Base-by-base conservation (phyloP, 2,329 filamentous ascomycete species). In the Epichloe amarillans region DNA sequence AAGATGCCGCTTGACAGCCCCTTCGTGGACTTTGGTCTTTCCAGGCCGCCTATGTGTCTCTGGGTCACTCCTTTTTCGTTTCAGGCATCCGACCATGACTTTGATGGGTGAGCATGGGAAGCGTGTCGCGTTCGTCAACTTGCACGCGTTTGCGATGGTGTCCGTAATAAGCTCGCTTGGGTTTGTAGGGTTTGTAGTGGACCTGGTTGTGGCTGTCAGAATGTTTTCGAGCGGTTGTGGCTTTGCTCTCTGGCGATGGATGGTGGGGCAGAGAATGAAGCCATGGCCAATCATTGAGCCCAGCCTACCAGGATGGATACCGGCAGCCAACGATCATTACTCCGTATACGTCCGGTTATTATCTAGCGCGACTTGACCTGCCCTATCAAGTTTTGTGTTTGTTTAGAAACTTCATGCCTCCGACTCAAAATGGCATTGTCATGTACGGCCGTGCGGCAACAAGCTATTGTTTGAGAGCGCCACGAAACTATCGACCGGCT, bases 1-100 rank as follows among this genome's bases (percentile, higher is more conserved):
- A 36, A 93, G 75, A 50, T 80, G 78, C 61, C 88, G 82, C 58
- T 58, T 68, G 46, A 66, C 58, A 15, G 60, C 55, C 43, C 58
- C 54, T 19, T 57, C 50, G 17, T 38, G n/a, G 14, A n/a, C 15
- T 7, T 17, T 38, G 11, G 26, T 41, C 38, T 30, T 21, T 33
- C 8, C 36, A 37, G 33, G 6, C 7, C 11, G 6, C 5, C 11
- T 23, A 21, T 10, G 4, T 11, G 5, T 55, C 58, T 63, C 59
- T 35, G 52, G 10, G 6, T 39, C 30, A 35, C 19, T 49, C 45
- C 51, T 50, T 63, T 66, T 66, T 23, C 65, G 57, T 53, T 67
- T 68, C 4, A 23, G 39, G 19, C 56, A 51, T 21, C 40, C 48
- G 5, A 53, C 38, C 65, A 67, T 67, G 50, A 11, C 15, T n/a